A percentile compares a stretch with the other conserved stretches of the same genome.
Conservation (phyloP, 208 protist genomes). For the Leishmania braziliensis region DNA sequence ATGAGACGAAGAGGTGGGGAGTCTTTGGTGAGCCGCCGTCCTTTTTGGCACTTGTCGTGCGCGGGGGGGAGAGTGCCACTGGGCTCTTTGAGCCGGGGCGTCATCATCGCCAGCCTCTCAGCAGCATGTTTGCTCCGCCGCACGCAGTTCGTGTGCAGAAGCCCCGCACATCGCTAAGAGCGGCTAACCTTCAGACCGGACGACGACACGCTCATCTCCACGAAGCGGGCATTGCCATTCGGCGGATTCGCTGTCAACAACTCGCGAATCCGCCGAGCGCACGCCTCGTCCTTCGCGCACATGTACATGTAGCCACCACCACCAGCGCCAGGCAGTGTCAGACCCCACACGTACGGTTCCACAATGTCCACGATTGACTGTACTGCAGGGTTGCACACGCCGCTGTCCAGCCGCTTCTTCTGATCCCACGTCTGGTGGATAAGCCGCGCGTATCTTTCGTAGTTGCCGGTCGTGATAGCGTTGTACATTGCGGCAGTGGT, state of each 20-base stretch:
- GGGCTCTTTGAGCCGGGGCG: not conserved
- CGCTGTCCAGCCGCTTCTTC: constrained; percentile 52
- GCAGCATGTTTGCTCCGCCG: no score
- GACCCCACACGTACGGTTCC: constrained; percentile 46
- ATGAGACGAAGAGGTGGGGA: no score
- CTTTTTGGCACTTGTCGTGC: not conserved
- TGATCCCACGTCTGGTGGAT: constrained; percentile 51
- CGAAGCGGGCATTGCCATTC: constrained; percentile 56
- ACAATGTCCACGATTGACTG: constrained; percentile 43
- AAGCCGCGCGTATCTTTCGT: constrained; percentile 38
- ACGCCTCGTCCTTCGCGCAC: constrained; percentile 51
- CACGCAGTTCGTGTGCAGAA: not conserved
- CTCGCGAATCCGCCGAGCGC: constrained; percentile 38
- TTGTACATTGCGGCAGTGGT: constrained; percentile 47
- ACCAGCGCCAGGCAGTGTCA: constrained; percentile 59
- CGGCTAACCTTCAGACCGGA: constrained; percentile 41
- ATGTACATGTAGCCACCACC: constrained; percentile 75
- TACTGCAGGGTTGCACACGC: constrained; percentile 37
- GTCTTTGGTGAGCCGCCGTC: not conserved
- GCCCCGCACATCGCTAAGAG: not conserved
- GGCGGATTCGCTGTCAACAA: constrained; percentile 38
- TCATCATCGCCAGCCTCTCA: not conserved
- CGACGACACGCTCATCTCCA: constrained; percentile 47
- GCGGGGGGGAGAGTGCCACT: not conserved
- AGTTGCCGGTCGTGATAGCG: constrained; percentile 43